phyloP scores from a whole-genome alignment of 2,329 filamentous ascomycete genomes.

The Penicillium expansum region DNA sequence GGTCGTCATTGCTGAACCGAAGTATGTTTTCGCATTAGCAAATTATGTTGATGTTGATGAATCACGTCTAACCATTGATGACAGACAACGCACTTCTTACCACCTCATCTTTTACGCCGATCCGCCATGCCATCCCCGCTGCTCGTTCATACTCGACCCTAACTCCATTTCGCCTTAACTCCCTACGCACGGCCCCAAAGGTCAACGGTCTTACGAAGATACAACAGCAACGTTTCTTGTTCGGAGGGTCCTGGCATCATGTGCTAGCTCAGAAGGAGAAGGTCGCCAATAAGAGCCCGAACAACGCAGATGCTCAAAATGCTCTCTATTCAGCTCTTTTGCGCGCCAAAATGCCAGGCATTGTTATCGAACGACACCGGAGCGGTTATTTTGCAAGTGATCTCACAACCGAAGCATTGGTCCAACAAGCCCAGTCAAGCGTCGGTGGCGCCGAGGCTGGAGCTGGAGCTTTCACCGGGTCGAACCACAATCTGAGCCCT shows the following conservation, averaged over 20 bases:
- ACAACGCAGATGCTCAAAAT: constrained; percentile 82
- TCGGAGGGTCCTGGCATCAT: constrained; percentile 47
- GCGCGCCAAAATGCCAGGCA: constrained; percentile 88
- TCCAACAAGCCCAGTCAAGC: constrained; percentile 69
- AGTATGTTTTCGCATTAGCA: constrained; percentile 15
- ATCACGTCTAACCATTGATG: neutral
- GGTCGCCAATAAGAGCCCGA: constrained; percentile 87
- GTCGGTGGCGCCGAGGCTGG: constrained; percentile 47
- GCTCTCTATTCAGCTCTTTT: constrained; percentile 90
- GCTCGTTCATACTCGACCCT: constrained; percentile 37
- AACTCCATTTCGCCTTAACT: constrained; percentile 27
- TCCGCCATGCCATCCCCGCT: constrained; percentile 14
- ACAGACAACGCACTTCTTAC: constrained; percentile 20
- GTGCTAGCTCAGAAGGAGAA: constrained; percentile 83
- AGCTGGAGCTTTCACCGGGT: constrained; percentile 22
- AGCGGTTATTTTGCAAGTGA: constrained; percentile 83
- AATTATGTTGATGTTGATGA: neutral
- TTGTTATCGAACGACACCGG: constrained; percentile 85
- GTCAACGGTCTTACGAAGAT: constrained; percentile 26
- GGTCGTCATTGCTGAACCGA: constrained; percentile 17
- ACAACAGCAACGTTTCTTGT: constrained; percentile 40
- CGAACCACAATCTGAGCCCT: constrained; percentile 47
- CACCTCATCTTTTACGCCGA: constrained; percentile 19
- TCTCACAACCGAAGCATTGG: constrained; percentile 71
- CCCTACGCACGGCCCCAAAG: constrained; percentile 24